A percentile compares a stretch with the other conserved stretches of the same genome.
Evolutionary conservation across 129 eudicot species (phyloP).

Genomic region (Sambucus nigra): DNA sequence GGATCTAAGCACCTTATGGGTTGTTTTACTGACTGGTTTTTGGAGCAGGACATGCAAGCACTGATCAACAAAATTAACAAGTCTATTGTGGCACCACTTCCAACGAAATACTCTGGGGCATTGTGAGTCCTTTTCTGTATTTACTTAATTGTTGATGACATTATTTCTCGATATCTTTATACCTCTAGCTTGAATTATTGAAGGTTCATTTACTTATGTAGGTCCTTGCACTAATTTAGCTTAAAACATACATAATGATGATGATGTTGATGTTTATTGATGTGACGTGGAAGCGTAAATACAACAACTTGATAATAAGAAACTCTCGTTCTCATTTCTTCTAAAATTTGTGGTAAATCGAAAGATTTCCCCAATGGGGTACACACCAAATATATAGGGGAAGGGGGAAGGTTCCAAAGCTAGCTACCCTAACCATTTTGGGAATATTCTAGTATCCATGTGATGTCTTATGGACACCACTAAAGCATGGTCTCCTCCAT

Average conservation of each 20-base stretch:
- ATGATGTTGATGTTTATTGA: too few relatives aligned
- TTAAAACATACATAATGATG: neutral
- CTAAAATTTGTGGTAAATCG: too few relatives aligned
- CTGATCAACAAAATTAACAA: conserved; percentile 86
- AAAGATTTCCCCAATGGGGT: too few relatives aligned
- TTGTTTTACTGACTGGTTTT: conserved; percentile 6
- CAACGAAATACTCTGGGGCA: conserved; percentile 69
- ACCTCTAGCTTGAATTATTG: neutral
- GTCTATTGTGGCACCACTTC: conserved; percentile 95
- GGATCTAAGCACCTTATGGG: conserved; percentile 11
- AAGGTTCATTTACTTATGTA: neutral
- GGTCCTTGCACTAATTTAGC: neutral
- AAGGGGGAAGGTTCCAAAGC: too few relatives aligned
- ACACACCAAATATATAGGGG: too few relatives aligned
- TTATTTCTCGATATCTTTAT: neutral
- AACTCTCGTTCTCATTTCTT: too few relatives aligned
- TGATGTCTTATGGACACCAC: too few relatives aligned
- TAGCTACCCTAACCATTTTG: too few relatives aligned
- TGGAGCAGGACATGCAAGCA: conserved; percentile 91
- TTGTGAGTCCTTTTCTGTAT: conserved; percentile 47
- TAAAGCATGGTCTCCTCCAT: too few relatives aligned
- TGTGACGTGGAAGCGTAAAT: too few relatives aligned
- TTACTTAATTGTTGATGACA: neutral
- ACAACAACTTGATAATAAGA: too few relatives aligned
- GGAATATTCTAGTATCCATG: too few relatives aligned